Base-by-base conservation (phyloP, 2,329 filamentous ascomycete genomes). In the Hypoxylon sp. region DNA sequence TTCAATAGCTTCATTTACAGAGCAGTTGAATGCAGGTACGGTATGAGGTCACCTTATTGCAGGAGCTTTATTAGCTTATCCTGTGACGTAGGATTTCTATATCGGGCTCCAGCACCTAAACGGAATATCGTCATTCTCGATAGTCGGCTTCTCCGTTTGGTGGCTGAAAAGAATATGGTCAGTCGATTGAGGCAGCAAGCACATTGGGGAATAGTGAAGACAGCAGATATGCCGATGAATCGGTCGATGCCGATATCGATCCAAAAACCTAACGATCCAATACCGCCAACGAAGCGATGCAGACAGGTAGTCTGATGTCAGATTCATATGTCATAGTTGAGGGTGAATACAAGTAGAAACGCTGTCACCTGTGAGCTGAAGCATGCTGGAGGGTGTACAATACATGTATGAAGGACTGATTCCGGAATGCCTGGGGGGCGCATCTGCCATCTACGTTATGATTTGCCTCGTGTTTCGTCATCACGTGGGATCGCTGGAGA, bases 401-500 rank as follows among this genome's bases (percentile, higher is more conserved):
- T 22, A 22, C 19, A 22, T 22, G 19, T 29, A 57, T 59, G 29
- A 52, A 57, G 17, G 52, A 37, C 44, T 35, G 48, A 48, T n/a
- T 59, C 44, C 22, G 13, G 39, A 46, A 46, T 39, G 11, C n/a
- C 53, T 9, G 39, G 35, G 50, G 33, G 31, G n/a, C 22, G 4
- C 19, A 59, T 42, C 35, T 48, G 53, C 35, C 47, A 54, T 51
- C 46, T 53, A 66, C 54, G 63, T 59, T 44, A 50, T 69, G 63
- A 67, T 69, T 71, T 26, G 63, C 58, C 53, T 39, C 42, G 33
- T 17, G 19, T 73, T 74, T 75, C 74, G 73, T 76, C 72, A 75
- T 74, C 65, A 67, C 71, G 66, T 76, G 64, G 67, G 65, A 70
- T 70, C 70, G 50, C 62, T 62, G 63, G 57, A 57, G 59, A 60